Percentiles rank a stretch among this genome's conserved stretches.
Evolutionary conservation across 495 filamentous ascomycete species (phyloP).

Genomic region (Daldinia grandis): DNA sequence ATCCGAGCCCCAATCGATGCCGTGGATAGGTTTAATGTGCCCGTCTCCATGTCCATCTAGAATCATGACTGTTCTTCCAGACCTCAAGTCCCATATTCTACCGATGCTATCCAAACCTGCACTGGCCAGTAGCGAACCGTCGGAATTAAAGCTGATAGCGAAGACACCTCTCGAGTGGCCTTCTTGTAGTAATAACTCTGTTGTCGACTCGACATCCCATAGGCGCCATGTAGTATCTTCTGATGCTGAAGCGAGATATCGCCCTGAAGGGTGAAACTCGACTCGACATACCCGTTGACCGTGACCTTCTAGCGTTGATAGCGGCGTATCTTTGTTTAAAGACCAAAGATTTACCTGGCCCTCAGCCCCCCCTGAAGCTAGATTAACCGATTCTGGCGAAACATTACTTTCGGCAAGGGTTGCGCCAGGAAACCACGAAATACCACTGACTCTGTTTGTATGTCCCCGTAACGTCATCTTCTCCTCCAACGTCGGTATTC

Average conservation of each 20-base stretch:
- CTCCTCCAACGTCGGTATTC: conserved; percentile 82
- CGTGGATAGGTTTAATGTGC: conserved; percentile 92
- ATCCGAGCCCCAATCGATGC: conserved; percentile 89
- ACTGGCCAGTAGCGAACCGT: conserved; percentile 89
- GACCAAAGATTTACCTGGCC: conserved; percentile 93
- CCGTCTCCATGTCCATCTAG: conserved; percentile 83
- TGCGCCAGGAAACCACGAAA: conserved; percentile 89
- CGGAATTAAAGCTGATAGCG: conserved; percentile 84
- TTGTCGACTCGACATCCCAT: conserved; percentile 89
- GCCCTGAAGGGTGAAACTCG: conserved; percentile 93
- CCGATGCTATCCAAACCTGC: conserved; percentile 94
- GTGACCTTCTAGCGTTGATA: conserved; percentile 86
- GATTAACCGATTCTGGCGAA: conserved; percentile 77
- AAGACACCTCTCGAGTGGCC: conserved; percentile 94
- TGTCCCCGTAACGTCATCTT: conserved; percentile 80
- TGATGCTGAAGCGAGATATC: conserved; percentile 90
- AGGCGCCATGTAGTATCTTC: conserved; percentile 97
- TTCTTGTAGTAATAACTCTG: conserved; percentile 89
- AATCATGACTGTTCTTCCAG: conserved; percentile 94
- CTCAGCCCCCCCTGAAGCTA: conserved; percentile 92
- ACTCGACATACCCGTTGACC: conserved; percentile 86
- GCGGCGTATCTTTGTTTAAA: conserved; percentile 78
- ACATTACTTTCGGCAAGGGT: conserved; percentile 74
- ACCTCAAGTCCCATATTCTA: conserved; percentile 95
- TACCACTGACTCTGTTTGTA: conserved; percentile 84